These are phyloP conservation scores for Abortiporus biennis DNA, from an alignment of 1,284 basidiomycete genomes.

Conservation along the genomic window DNA sequence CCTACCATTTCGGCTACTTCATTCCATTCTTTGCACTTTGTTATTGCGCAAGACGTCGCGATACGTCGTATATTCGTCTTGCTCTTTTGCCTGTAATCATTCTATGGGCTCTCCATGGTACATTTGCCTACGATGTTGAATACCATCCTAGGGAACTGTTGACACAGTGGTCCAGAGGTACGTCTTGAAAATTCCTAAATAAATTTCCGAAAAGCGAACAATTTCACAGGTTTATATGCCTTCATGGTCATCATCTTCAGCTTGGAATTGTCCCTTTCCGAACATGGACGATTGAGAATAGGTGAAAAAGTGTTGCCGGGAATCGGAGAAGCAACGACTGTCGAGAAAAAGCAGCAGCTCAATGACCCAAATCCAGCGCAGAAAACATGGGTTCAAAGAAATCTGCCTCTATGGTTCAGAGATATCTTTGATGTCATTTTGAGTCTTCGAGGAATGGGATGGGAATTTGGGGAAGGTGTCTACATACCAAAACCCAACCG, in stretches of 20 bases:
- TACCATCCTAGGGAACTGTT: too few species aligned
- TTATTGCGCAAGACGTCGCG: conserved; percentile 59
- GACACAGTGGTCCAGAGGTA: too few species aligned
- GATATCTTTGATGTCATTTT: conserved; percentile 53
- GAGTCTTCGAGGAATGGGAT: conserved; percentile 54
- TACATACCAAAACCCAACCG: conserved; percentile 46
- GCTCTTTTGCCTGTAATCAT: conserved; percentile 55
- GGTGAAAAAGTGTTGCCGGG: conserved; percentile 31
- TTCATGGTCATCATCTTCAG: too few species aligned
- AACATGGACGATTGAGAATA: conserved; percentile 53
- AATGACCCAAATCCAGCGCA: conserved; percentile 8
- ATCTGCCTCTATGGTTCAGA: conserved; percentile 17
- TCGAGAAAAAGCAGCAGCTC: conserved; percentile 7
- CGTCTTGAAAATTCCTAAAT: too few species aligned
- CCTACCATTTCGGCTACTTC: conserved; percentile 44
- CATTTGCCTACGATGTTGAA: conserved; percentile 56
- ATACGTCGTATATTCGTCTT: conserved; percentile 57
- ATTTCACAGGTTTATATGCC: too few species aligned
- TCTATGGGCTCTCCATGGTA: conserved; percentile 41
- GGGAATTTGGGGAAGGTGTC: conserved; percentile 53
- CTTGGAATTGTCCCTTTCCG: too few species aligned
- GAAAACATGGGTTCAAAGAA: background rate
- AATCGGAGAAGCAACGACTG: conserved; percentile 7
- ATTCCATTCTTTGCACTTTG: conserved; percentile 60
- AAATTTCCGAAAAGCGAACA: too few species aligned